Conservation (phyloP, 768 basidiomycete species). For the Rhizopogon vulgaris region DNA sequence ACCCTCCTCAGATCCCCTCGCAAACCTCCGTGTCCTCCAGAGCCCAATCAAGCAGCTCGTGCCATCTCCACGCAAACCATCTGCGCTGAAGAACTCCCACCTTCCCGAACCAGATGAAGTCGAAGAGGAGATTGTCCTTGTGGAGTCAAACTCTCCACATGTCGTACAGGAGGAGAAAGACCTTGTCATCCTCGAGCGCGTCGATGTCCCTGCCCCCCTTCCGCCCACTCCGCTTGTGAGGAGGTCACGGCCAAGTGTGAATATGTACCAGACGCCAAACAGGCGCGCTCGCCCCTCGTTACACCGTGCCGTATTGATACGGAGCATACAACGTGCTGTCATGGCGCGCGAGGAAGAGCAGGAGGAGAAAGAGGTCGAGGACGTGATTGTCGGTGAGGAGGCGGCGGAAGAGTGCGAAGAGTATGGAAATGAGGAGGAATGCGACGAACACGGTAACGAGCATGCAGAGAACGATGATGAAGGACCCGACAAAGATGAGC, state of each 20-base stretch:
- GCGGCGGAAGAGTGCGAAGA: conserved; percentile 29
- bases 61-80: conserved; percentile 9
- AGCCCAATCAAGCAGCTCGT: conserved; percentile 26
- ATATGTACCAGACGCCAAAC: conserved; percentile 16
- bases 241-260: neutral
- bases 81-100: conserved; percentile 4
- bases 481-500: conserved; percentile 8
- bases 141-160: conserved; percentile 58
- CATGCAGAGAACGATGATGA: conserved; percentile 6
- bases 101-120: conserved; percentile 31
- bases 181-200: conserved; percentile 66
- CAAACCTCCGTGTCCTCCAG: conserved; percentile 60
- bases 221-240: conserved; percentile 5
- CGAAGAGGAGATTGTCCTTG: conserved; percentile 50
- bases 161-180: conserved; percentile 68
- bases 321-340: conserved; percentile 60
- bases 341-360: conserved; percentile 44
- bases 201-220: conserved; percentile 30
- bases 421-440: conserved; percentile 18
- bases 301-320: conserved; percentile 65
- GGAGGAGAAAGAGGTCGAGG: conserved; percentile 45
- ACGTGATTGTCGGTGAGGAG: conserved; percentile 45
- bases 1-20: conserved; percentile 52
- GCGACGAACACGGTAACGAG: conserved; percentile 6
- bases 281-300: conserved; percentile 39